Evolutionary conservation across 2,329 filamentous ascomycete species (phyloP), one percentile per base, ranked within the genome.

Genomic region (Colletotrichum tanaceti): DNA sequence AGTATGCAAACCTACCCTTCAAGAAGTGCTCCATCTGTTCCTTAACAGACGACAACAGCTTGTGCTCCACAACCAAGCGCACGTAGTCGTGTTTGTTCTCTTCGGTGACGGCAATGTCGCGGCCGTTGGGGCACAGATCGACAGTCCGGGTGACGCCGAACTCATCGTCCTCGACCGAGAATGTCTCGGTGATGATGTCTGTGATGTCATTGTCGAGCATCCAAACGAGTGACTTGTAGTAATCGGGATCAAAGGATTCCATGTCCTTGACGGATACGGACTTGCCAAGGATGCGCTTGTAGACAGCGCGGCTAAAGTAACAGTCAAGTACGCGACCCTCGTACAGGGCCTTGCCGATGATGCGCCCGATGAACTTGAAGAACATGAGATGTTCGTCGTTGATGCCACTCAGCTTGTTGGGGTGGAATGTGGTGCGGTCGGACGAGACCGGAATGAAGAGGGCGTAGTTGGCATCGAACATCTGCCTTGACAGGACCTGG

Each of bases 31-130:
- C 93, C 80, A 99, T 91, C 79, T 99, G 96, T 64, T 97, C 93
- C 80, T 95, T 91, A 43, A 99, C 96, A 43, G 96, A 97, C 22
- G 92, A 92, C 61, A 96, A 89, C 54, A 99, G 88, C 76, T 93
- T 94, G 82, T 98, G 94, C 80, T 99, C 95, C 11, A 98, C 95
- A 53, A 99, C 93, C 58, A 94, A 85, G 68, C 95, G 93, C 63
- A 99, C 93, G 77, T 98, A 99, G 72, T 99, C 95, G 72, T 97
- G 93, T 86, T 99, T 99, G 83, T 99, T 99, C 73, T 98, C 94
- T 75, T 99, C 93, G 0, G 95, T 98, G 65, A 99, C 96, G 0
- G 93, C 87, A 71, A 98, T 93, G 78, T 98, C 94, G 76, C 93
- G 92, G 55, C 96, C 96, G 75, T 97, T 91, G 39, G 91, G 89